phyloP scores from a whole-genome alignment of 2,329 filamentous ascomycete genomes.

The Zymoseptoria crescenta region DNA sequence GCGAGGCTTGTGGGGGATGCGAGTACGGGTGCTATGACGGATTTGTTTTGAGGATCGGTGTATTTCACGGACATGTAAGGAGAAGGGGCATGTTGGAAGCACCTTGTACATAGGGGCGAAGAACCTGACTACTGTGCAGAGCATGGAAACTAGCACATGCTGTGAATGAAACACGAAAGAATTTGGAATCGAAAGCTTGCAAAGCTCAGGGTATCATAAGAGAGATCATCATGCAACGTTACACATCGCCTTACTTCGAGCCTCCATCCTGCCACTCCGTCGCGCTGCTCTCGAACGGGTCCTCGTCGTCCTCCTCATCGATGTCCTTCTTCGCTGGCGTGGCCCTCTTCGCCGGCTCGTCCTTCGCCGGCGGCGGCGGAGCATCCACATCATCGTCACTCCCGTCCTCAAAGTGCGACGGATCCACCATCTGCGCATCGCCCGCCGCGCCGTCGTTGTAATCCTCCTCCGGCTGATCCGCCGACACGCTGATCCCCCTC shows the following conservation, averaged over 20 bases:
- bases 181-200: too few species aligned
- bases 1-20: constrained; percentile 81
- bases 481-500: constrained; percentile 52
- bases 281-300: constrained; percentile 21
- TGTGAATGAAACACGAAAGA: too few species aligned
- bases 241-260: background rate
- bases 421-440: constrained; percentile 36
- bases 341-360: constrained; percentile 8
- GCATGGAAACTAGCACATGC: too few species aligned
- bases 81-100: too few species aligned
- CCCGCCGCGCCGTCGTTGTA: constrained; percentile 19
- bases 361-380: constrained; percentile 28
- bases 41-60: constrained; percentile 46
- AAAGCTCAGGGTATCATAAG: constrained; percentile 5
- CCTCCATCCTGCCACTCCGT: constrained; percentile 21
- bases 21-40: constrained; percentile 83
- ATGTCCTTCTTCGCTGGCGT: background rate
- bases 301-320: constrained; percentile 5
- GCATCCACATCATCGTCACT: constrained; percentile 32
- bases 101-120: too few species aligned
- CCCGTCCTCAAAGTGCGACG: constrained; percentile 41
- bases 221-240: constrained; percentile 1
- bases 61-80: too few species aligned
- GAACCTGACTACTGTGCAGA: too few species aligned
- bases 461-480: constrained; percentile 33